phyloP scores from a whole-genome alignment of 2,329 filamentous ascomycete species.

The Diaporthe humulicola region DNA sequence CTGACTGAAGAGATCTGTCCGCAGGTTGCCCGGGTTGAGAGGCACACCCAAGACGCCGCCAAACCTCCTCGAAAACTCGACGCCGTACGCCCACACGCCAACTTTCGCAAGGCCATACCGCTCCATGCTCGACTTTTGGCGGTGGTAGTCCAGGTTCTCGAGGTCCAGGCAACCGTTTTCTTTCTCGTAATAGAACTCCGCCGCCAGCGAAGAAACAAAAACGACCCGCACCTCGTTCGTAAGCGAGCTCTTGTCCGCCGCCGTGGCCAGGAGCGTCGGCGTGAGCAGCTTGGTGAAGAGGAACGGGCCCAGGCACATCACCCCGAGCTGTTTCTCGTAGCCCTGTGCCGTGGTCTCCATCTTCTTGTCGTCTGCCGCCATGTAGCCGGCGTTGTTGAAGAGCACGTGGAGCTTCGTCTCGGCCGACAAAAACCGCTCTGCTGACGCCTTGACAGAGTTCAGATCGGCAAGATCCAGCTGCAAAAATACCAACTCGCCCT shows the following conservation, averaged over 20 bases:
- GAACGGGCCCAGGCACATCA: conserved; percentile 36
- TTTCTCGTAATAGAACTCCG: conserved; percentile 25
- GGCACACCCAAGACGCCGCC: conserved; percentile 45
- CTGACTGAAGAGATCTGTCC: conserved; percentile 41
- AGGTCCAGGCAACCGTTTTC: not conserved
- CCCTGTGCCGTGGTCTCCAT: conserved; percentile 44
- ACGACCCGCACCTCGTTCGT: conserved; percentile 27
- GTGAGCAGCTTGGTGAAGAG: conserved; percentile 39
- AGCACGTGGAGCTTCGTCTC: conserved; percentile 54
- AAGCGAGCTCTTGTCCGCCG: not conserved
- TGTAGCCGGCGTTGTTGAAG: conserved; percentile 57
- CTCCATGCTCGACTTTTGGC: not conserved
- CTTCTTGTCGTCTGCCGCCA: conserved; percentile 49
- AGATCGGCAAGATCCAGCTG: conserved; percentile 48
- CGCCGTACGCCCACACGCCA: conserved; percentile 42
- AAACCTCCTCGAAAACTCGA: conserved; percentile 43
- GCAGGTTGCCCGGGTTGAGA: conserved; percentile 47
- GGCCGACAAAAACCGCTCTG: conserved; percentile 40
- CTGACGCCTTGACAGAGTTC: conserved; percentile 42
- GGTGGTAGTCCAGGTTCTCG: conserved; percentile 26
- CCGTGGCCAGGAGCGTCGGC: conserved; percentile 28
- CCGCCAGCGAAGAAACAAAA: conserved; percentile 20
- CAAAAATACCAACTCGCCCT: conserved; percentile 50
- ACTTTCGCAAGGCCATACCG: conserved; percentile 46
- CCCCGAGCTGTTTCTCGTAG: conserved; percentile 37